These are phyloP conservation scores for Ceratocystis diversiconidia DNA, from an alignment of 2,329 filamentous ascomycete genomes.

Conservation along the genomic window DNA sequence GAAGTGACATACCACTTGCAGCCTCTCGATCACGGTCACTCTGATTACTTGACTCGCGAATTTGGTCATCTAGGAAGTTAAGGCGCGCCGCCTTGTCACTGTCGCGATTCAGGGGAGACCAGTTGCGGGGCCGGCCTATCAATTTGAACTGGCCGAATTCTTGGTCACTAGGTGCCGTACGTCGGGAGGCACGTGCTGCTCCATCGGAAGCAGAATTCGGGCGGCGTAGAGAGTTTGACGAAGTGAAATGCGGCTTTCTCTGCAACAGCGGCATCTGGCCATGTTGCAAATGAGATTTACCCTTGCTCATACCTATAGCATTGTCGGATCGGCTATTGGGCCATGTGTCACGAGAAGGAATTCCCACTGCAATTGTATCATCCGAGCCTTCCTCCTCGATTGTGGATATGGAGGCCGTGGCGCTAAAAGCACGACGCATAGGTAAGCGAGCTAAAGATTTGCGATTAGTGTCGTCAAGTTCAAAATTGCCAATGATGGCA, in stretches of 20 bases:
- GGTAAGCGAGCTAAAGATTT: not conserved
- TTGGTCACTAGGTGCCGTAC: not conserved
- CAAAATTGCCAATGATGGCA: constrained; percentile 11
- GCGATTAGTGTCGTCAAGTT: constrained; percentile 2
- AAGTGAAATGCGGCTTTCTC: constrained; percentile 11
- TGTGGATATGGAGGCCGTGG: constrained; percentile 13
- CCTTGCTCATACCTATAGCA: not conserved
- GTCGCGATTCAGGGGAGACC: constrained; percentile 11
- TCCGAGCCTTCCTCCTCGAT: constrained; percentile 18
- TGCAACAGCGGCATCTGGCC: not conserved
- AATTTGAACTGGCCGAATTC: not conserved
- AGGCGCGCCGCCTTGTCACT: constrained; percentile 7
- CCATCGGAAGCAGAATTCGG: not conserved
- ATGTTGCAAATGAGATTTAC: not conserved
- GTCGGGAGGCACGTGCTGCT: not conserved
- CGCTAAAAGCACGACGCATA: constrained; percentile 9
- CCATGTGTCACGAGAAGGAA: constrained; percentile 15
- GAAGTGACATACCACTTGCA: constrained; percentile 3
- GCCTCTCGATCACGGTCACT: constrained; percentile 1
- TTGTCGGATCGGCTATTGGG: constrained; percentile 6
- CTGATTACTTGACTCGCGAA: constrained; percentile 4
- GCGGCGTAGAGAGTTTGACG: not conserved
- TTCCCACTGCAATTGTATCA: constrained; percentile 15
- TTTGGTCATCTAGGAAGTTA: constrained; percentile 11
- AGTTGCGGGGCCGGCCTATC: not conserved